Conservation (phyloP, 192 early-diverging fungal species). For the Coemansia sp. region DNA sequence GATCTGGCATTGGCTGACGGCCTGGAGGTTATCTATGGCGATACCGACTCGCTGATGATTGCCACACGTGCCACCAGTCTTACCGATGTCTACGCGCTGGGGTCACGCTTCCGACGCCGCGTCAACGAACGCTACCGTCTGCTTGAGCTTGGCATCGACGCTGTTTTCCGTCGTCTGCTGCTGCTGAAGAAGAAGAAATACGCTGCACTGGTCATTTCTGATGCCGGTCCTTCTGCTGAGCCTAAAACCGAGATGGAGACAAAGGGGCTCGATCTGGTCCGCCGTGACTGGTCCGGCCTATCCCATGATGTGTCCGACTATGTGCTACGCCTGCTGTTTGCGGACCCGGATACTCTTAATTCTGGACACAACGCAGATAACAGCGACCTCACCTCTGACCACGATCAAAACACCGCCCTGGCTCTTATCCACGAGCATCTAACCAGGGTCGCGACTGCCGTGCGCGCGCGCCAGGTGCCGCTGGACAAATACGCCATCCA, state of each 20-base stretch:
- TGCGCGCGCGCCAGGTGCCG: conserved; percentile 65
- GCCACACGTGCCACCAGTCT: conserved; percentile 77
- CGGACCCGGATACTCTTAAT: conserved; percentile 33
- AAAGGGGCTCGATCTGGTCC: conserved; percentile 94
- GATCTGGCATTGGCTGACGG: conserved; percentile 74
- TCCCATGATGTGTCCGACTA: conserved; percentile 84
- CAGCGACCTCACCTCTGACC: conserved; percentile 1
- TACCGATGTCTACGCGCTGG: conserved; percentile 73
- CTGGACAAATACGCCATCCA: conserved; percentile 88
- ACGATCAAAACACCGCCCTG: conserved; percentile 70
- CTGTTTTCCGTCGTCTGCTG: conserved; percentile 84
- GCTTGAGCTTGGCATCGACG: conserved; percentile 97
- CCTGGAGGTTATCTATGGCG: conserved; percentile 97
- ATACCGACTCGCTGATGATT: conserved; percentile 99
- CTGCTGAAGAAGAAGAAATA: conserved; percentile 99
- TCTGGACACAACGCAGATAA: background rate
- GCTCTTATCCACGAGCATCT: conserved; percentile 80
- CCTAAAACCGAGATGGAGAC: conserved; percentile 64
- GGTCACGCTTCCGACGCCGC: conserved; percentile 73
- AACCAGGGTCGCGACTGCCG: conserved; percentile 63
- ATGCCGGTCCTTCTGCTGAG: conserved; percentile 9
- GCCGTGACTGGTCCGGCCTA: conserved; percentile 96
- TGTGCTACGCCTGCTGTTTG: conserved; percentile 65
- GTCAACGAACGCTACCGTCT: conserved; percentile 93
- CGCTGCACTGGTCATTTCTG: conserved; percentile 70